Percentiles rank a stretch among this genome's conserved stretches.
Conservation (phyloP, 2,329 filamentous ascomycete species). For the Septoria petroselini region DNA sequence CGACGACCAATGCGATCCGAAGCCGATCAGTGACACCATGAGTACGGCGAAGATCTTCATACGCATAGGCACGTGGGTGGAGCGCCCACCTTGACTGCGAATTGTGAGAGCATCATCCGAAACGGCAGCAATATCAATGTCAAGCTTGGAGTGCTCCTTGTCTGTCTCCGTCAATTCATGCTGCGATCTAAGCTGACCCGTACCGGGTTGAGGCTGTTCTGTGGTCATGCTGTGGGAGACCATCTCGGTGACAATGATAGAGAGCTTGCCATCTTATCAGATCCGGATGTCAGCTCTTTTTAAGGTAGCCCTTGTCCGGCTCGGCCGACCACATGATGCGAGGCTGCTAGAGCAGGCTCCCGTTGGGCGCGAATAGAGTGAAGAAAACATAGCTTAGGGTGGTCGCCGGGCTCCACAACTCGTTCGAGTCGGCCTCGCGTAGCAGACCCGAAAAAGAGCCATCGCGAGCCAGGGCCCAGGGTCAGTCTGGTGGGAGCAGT, state of each 20-base stretch:
- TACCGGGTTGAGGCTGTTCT: background rate
- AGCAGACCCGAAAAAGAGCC: conserved; percentile 1
- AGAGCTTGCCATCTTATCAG: conserved; percentile 3
- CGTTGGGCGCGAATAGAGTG: background rate
- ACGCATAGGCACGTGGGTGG: conserved; percentile 32
- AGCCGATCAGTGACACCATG: conserved; percentile 55
- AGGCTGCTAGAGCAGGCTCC: background rate
- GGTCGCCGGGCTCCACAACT: background rate
- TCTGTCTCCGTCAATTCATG: background rate
- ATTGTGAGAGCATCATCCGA: conserved; percentile 14
- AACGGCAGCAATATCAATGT: conserved; percentile 1
- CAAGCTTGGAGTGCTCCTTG: background rate
- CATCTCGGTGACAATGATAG: too few species aligned
- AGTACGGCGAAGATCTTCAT: conserved; percentile 47
- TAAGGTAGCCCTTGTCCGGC: background rate
- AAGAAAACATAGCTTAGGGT: background rate
- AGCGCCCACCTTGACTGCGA: conserved; percentile 12
- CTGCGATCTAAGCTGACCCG: background rate
- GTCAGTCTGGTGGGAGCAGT: background rate
- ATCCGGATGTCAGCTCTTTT: background rate
- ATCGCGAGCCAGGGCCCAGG: background rate
- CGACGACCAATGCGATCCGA: conserved; percentile 59
- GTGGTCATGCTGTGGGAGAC: background rate
- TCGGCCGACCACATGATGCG: background rate
- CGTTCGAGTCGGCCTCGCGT: background rate